Conservation (phyloP, 192 early-diverging fungal genomes). For the Linnemannia hyalina region DNA sequence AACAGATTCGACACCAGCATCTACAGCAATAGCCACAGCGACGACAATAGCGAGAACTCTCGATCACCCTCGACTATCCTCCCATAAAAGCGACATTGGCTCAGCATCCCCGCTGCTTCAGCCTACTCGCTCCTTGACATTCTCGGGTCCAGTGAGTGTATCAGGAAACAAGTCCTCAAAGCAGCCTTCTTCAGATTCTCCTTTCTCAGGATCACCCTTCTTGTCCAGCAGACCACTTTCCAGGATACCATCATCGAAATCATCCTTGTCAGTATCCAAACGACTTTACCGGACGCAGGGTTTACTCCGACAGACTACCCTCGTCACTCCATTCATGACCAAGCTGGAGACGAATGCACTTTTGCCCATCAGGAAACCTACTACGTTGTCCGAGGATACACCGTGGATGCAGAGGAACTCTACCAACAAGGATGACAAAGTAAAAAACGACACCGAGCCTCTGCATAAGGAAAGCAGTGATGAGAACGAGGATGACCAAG, state of each 20-base stretch:
- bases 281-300: conserved; percentile 7
- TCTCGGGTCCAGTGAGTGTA: not conserved
- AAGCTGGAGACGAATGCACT: not conserved
- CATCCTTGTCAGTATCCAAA: not conserved
- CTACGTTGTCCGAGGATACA: not conserved
- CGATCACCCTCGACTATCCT: not conserved
- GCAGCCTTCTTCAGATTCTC: not conserved
- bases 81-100: not conserved
- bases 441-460: not conserved
- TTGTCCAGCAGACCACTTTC: not conserved
- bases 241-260: not conserved
- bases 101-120: not conserved
- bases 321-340: not conserved
- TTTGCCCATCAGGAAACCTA: not conserved
- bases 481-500: not conserved
- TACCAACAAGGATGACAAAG: not conserved
- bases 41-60: not conserved
- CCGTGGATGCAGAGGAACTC: not conserved
- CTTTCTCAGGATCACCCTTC: not conserved
- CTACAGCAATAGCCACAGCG: not conserved
- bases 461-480: not conserved
- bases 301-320: conserved; percentile 12
- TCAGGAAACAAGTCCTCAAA: not conserved
- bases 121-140: not conserved
- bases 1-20: not conserved